phyloP scores from a whole-genome alignment of 2,329 filamentous ascomycete genomes.

The Dendryphion nanum region DNA sequence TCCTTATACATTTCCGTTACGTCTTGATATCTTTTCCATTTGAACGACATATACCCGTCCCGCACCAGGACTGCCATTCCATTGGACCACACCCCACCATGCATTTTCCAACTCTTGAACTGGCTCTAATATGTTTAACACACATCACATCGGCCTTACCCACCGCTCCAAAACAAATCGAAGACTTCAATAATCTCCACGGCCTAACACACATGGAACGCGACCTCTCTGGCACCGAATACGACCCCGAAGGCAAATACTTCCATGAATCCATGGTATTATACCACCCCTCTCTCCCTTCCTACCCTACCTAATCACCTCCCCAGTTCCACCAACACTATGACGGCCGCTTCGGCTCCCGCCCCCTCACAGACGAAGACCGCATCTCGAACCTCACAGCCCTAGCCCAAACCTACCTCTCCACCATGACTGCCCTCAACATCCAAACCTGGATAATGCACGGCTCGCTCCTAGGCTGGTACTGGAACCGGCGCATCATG shows the following conservation, averaged over 20 bases:
- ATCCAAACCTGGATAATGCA: conserved; percentile 65
- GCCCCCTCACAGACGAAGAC: conserved; percentile 46
- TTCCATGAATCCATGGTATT: conserved; percentile 35
- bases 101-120: background rate
- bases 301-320: background rate
- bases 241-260: conserved; percentile 25
- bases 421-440: conserved; percentile 56
- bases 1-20: too few relatives aligned
- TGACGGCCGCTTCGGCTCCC: conserved; percentile 55
- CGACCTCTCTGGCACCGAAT: conserved; percentile 17
- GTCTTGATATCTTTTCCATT: too few relatives aligned
- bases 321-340: conserved; percentile 55
- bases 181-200: conserved; percentile 11
- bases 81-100: too few relatives aligned
- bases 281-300: background rate
- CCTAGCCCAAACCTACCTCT: conserved; percentile 56
- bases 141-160: conserved; percentile 4
- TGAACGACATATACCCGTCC: too few relatives aligned
- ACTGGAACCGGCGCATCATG: conserved; percentile 61
- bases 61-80: too few relatives aligned
- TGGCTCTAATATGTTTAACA: conserved; percentile 2
- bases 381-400: conserved; percentile 49
- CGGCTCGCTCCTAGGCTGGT: conserved; percentile 60
- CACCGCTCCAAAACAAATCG: conserved; percentile 6
- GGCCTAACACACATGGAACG: conserved; percentile 18